These are phyloP conservation scores for Pichia sp. DNA, from an alignment of 1,139 yeast genomes.

Conservation along the genomic window DNA sequence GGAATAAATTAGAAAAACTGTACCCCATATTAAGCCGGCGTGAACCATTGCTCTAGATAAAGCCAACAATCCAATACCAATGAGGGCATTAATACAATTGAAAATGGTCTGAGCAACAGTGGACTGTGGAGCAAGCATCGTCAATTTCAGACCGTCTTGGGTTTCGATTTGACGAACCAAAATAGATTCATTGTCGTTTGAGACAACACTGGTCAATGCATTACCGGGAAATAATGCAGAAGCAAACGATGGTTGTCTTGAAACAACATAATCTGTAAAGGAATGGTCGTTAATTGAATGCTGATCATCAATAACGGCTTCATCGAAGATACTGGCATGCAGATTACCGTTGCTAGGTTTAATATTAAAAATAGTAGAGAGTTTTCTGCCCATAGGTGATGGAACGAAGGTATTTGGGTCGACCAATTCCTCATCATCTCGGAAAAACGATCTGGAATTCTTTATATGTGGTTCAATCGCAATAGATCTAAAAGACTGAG, in stretches of 20 bases:
- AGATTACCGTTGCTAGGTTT: slow-evolving; percentile 17
- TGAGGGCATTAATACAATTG: slow-evolving; percentile 76
- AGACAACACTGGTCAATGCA: slow-evolving; percentile 13
- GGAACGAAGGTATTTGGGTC: slow-evolving; percentile 72
- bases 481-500: slow-evolving; percentile 57
- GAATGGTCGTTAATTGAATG: slow-evolving; percentile 23
- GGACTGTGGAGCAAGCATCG: slow-evolving; percentile 79
- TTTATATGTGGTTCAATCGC: slow-evolving; percentile 40
- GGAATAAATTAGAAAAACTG: slow-evolving; percentile 41
- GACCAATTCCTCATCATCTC: slow-evolving; percentile 50
- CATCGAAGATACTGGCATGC: slow-evolving; percentile 21
- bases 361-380: slow-evolving; percentile 40
- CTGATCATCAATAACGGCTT: slow-evolving; percentile 29
- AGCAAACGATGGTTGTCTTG: slow-evolving; percentile 16
- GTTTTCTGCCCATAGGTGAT: slow-evolving; percentile 51
- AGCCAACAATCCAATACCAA: slow-evolving; percentile 83
- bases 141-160: slow-evolving; percentile 63
- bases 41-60: slow-evolving; percentile 73
- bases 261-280: slow-evolving; percentile 16
- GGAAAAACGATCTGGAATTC: slow-evolving; percentile 42
- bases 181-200: slow-evolving; percentile 21
- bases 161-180: slow-evolving; percentile 53
- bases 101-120: slow-evolving; percentile 86
- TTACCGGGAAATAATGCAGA: slow-evolving; percentile 11
- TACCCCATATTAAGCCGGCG: slow-evolving; percentile 76